phyloP scores from a whole-genome alignment of 116 monocot genomes.

The Posidonia oceanica region DNA sequence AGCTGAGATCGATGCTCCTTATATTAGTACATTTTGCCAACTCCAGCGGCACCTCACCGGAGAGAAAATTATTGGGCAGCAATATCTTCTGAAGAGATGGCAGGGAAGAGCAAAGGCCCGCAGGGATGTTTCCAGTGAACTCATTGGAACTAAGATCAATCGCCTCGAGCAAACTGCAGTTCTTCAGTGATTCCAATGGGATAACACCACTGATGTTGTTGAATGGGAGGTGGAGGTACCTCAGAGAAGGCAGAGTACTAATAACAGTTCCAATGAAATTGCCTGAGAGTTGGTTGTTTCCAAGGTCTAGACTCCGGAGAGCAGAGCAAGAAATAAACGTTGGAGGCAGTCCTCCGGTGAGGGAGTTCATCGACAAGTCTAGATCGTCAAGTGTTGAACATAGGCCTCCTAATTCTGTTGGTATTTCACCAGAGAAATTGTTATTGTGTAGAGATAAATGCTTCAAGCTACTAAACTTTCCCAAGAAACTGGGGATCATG shows the following conservation, averaged over 20 bases:
- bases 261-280: constrained; percentile 36
- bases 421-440: constrained; percentile 47
- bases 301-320: constrained; percentile 38
- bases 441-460: constrained; percentile 40
- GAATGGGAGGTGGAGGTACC: constrained; percentile 33
- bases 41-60: constrained; percentile 42
- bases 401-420: constrained; percentile 24
- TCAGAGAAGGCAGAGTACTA: constrained; percentile 29
- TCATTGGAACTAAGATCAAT: constrained; percentile 66
- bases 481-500: constrained; percentile 32
- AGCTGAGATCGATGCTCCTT: constrained; percentile 11
- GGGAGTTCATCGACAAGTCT: constrained; percentile 45
- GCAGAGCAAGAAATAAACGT: constrained; percentile 35
- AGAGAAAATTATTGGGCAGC: constrained; percentile 52
- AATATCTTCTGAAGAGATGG: constrained; percentile 34
- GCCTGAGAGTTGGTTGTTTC: constrained; percentile 55
- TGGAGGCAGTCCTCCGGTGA: constrained; percentile 40
- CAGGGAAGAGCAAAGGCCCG: constrained; percentile 35
- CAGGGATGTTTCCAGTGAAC: constrained; percentile 42
- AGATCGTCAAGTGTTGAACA: constrained; percentile 46
- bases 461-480: constrained; percentile 25
- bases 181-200: constrained; percentile 31
- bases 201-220: constrained; percentile 59
- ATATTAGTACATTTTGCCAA: constrained; percentile 41
- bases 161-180: constrained; percentile 36